A percentile compares a stretch with the other conserved stretches of the same genome.
Evolutionary conservation across 2,329 filamentous ascomycete species (phyloP).

Genomic region (Fusarium poae): DNA sequence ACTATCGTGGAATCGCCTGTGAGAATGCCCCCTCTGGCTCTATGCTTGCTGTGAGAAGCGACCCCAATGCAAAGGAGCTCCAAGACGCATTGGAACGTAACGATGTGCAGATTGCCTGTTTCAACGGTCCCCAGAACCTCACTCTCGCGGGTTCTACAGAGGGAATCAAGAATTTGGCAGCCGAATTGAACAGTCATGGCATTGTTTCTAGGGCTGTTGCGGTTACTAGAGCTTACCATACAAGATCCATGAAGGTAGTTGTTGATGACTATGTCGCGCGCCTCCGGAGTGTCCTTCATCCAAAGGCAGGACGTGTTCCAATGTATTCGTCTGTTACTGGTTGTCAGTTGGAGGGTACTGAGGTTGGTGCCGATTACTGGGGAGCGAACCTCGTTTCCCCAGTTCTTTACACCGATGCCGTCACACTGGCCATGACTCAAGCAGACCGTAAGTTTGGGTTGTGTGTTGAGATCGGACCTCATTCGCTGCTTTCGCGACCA

Average conservation of each 20-base stretch:
- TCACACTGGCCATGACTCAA: conserved; percentile 36
- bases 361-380: conserved; percentile 44
- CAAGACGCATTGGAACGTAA: conserved; percentile 35
- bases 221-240: conserved; percentile 44
- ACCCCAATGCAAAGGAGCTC: conserved; percentile 36
- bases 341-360: conserved; percentile 31
- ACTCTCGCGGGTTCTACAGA: conserved; percentile 41
- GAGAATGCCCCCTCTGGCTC: conserved; percentile 39
- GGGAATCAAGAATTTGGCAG: conserved; percentile 34
- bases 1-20: conserved; percentile 41
- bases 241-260: conserved; percentile 39
- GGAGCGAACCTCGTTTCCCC: conserved; percentile 43
- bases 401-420: conserved; percentile 45
- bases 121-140: conserved; percentile 43
- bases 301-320: conserved; percentile 31
- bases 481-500: conserved; percentile 41
- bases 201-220: conserved; percentile 39
- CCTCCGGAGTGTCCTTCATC: conserved; percentile 29
- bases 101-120: conserved; percentile 43
- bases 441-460: conserved; percentile 32
- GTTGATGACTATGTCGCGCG: conserved; percentile 36
- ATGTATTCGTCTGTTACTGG: conserved; percentile 45
- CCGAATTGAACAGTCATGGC: conserved; percentile 30
- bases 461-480: conserved; percentile 42
- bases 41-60: conserved; percentile 39